Base-by-base conservation (phyloP, 345 rosid genomes). In the Pistacia atlantica region DNA sequence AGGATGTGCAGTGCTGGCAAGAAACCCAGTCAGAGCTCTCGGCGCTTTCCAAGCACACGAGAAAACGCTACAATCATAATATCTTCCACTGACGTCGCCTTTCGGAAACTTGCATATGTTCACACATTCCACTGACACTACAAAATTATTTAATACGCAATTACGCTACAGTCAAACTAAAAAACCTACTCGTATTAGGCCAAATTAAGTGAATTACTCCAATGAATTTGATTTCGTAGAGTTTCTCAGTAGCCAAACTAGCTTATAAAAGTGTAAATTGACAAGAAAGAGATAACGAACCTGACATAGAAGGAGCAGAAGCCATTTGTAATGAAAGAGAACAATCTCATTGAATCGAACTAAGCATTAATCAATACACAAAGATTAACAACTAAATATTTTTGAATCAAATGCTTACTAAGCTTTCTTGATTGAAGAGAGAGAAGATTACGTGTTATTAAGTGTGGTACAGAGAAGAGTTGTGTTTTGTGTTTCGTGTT, bases 1-100 rank as follows among this genome's bases (percentile, higher is more conserved):
- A 70, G 89, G 84, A 82, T 90, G 92, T 0, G 97, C 87, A 33
- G 99, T 93, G 87, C 83, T 90, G 4, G 97, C 94, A 48, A 93
- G 92, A 82, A 89, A 92, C 35, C 99, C 97, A 33, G 98, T 90
- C 86, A 96, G 80, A 56, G 85, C 93, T 80, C 97, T 89, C 5
- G 98, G 98, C 72, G 94, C 93, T 84, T 90, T 93, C 94, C 92
- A 91, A 62, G 97, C 95, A 78, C 97, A 93, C 0, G 97, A 93
- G 64, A 96, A 88, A 46, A 88, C 87, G 67, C 75, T 89, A 85
- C 97, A 93, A 78, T 90, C 98, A 38, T 80, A 75, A 55, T 75
- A 85, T 85, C 90, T 90, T 62, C 83, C 90, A 73, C 81, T 81
- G 46, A 77, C 92, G n/a, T 92, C 97, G 77, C 93, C 91, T 84